Base-by-base conservation (phyloP, 2,329 filamentous ascomycete species). In the Phialophora tarda region DNA sequence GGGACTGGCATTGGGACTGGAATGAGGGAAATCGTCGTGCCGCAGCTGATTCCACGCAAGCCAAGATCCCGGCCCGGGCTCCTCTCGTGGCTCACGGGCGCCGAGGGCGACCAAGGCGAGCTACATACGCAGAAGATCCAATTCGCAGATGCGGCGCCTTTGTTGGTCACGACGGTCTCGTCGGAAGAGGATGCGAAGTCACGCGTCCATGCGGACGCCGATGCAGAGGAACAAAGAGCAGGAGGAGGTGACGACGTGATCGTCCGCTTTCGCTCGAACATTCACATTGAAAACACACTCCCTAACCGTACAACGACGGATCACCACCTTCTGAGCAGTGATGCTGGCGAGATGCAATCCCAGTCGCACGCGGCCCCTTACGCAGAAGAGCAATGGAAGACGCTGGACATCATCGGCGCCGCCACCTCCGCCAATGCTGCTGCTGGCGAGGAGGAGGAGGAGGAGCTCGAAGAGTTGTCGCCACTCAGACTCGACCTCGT, bases 221-320 rank as follows among this genome's bases (percentile, higher is more conserved):
- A 14, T 8, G n/a, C 55, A 17, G 38, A 47, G 55, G 44, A 47
- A 6, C 26, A n/a, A n/a, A n/a, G n/a, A n/a, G n/a, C n/a, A n/a
- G n/a, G 17, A 48, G 57, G 2, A 11, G 47, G 30, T n/a, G 44
- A n/a, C n/a, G 53, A 66, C 23, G 59, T 63, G 38, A 51, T 63
- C n/a, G 21, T 63, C 12, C 23, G 60, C 4, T 66, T 66, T 34
- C 64, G 64, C 41, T 59, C 64, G 32, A 66, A 66, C 24, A 59
- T 66, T 14, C 60, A 66, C 34, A 51, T 66, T 12, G 60, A 63
- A n/a, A 59, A 59, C 21, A 23, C 50, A 5, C 55, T 30, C 23
- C 14, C 59, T 17, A 11, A 1, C 7, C 14, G 44, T 11, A 10
- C 5, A 17, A 28, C 21, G 26, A 21, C 14, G 21, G 2, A 34